A percentile compares a stretch with the other conserved stretches of the same genome.
Conservation (phyloP, 129 eudicot species). For the Flaveria robusta region DNA sequence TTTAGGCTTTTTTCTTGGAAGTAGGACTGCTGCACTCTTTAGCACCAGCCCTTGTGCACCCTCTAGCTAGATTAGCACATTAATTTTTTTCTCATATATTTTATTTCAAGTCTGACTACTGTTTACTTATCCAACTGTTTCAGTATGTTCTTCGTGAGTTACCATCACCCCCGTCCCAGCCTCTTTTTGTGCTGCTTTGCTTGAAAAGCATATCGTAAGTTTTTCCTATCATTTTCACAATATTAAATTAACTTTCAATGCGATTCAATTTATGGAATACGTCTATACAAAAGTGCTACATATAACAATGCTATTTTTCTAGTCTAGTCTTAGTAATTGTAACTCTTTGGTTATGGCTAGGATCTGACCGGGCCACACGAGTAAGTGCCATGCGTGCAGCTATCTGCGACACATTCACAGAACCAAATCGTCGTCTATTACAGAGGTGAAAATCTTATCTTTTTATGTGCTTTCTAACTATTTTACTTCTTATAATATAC, state of each 20-base stretch:
- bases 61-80: background rate
- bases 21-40: no score
- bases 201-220: conserved; percentile 94
- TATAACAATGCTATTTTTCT: background rate
- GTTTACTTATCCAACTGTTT: conserved; percentile 23
- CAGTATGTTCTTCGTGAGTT: conserved; percentile 90
- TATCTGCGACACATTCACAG: conserved; percentile 90
- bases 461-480: background rate
- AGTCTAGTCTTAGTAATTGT: background rate
- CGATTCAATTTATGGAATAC: background rate
- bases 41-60: no score
- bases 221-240: background rate
- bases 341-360: conserved; percentile 38
- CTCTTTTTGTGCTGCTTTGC: conserved; percentile 90
- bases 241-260: background rate
- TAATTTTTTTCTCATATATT: background rate
- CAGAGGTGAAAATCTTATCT: conserved; percentile 55
- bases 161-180: conserved; percentile 99
- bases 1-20: no score
- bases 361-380: conserved; percentile 74
- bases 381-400: conserved; percentile 77
- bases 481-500: background rate
- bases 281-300: background rate
- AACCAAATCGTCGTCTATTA: conserved; percentile 93
- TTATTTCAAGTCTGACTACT: background rate